These are phyloP conservation scores for Pelargonium citronellum DNA, from an alignment of 441 rosid species.

Conservation along the genomic window DNA sequence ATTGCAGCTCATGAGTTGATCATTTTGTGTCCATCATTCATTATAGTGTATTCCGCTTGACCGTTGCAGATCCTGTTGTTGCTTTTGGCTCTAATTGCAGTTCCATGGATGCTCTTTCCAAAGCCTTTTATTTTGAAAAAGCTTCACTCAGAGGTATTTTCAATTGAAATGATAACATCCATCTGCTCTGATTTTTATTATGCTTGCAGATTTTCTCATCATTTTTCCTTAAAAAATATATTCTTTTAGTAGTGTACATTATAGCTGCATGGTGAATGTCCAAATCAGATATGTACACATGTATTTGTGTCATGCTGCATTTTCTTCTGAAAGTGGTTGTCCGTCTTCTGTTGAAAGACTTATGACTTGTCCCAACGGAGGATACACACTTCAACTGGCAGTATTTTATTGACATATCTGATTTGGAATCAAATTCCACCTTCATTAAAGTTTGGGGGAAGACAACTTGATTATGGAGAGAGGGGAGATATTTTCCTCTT, in stretches of 20 bases:
- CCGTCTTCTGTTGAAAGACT: background rate
- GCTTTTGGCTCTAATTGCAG: constrained; percentile 76
- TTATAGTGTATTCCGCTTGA: constrained; percentile 19
- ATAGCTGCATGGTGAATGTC: too few species aligned
- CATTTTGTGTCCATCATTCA: constrained; percentile 42
- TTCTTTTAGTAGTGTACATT: constrained; percentile 24
- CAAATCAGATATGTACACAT: background rate
- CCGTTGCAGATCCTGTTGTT: constrained; percentile 69
- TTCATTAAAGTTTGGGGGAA: constrained; percentile 2
- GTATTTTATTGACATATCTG: background rate
- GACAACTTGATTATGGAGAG: background rate
- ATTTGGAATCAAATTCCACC: background rate
- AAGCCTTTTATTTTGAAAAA: constrained; percentile 92
- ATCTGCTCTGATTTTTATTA: background rate
- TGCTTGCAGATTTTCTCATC: too few species aligned
- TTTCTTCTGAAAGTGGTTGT: background rate
- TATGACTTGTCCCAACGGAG: background rate
- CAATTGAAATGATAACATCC: background rate
- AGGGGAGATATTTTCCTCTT: background rate
- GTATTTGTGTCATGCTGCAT: background rate
- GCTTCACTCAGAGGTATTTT: constrained; percentile 57
- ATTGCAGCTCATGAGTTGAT: constrained; percentile 12
- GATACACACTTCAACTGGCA: background rate
- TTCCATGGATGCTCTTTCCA: constrained; percentile 99
- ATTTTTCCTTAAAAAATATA: too few species aligned